Percentiles rank a stretch among this genome's conserved stretches.
Evolutionary conservation across 2,329 filamentous ascomycete genomes (phyloP).

Genomic region (Cladophialophora bantiana): DNA sequence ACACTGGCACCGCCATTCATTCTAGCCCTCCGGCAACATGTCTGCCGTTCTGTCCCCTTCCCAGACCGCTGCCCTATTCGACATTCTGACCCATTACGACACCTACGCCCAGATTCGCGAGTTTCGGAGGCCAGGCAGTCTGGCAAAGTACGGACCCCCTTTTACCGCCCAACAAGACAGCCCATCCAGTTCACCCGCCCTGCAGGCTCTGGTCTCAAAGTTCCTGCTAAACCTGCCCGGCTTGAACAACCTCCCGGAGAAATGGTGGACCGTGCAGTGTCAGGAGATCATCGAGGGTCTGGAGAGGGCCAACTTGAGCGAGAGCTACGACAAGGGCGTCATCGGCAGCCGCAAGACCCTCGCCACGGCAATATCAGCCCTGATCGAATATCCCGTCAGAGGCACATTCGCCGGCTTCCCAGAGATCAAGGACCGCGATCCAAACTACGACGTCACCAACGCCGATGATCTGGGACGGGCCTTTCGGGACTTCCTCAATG

Average conservation of each 20-base stretch:
- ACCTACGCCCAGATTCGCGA: slow-evolving; percentile 71
- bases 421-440: slow-evolving; percentile 41
- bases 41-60: slow-evolving; percentile 48
- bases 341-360: slow-evolving; percentile 77
- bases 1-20: not conserved
- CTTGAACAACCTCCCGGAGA: slow-evolving; percentile 65
- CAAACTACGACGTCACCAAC: slow-evolving; percentile 64
- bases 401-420: slow-evolving; percentile 70
- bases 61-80: slow-evolving; percentile 60
- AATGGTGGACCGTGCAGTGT: slow-evolving; percentile 71
- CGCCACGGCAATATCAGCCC: slow-evolving; percentile 71
- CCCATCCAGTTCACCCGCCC: slow-evolving; percentile 66
- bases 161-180: slow-evolving; percentile 55
- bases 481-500: slow-evolving; percentile 72
- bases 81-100: slow-evolving; percentile 62
- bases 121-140: slow-evolving; percentile 71
- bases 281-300: slow-evolving; percentile 67
- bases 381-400: slow-evolving; percentile 73
- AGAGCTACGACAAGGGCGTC: slow-evolving; percentile 81
- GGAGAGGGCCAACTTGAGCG: slow-evolving; percentile 73
- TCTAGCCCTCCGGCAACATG: slow-evolving; percentile 22
- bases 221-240: slow-evolving; percentile 72
- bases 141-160: slow-evolving; percentile 73
- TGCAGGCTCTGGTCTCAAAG: slow-evolving; percentile 72
- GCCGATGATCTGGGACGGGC: slow-evolving; percentile 67